These are phyloP conservation scores for Venturia nashicola DNA, from an alignment of 2,329 filamentous ascomycete genomes.

Conservation along the genomic window DNA sequence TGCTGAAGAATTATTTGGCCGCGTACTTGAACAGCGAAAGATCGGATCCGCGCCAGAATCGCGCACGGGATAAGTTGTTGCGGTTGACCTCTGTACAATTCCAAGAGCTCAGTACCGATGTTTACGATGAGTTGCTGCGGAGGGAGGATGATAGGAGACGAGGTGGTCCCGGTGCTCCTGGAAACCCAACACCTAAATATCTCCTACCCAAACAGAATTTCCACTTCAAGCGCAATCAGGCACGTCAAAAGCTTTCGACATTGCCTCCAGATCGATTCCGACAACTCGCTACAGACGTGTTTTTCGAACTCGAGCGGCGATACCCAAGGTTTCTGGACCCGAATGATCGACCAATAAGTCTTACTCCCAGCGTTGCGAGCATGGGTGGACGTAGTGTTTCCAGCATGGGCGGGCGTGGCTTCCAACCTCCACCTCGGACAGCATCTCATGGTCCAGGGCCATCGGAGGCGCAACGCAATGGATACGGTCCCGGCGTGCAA, in stretches of 20 bases:
- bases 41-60: slow-evolving; percentile 63
- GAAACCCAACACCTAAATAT: slow-evolving; percentile 39
- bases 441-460: slow-evolving; percentile 5
- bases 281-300: slow-evolving; percentile 90
- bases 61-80: slow-evolving; percentile 87
- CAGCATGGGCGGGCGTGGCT: slow-evolving; percentile 28
- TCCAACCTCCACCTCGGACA: slow-evolving; percentile 8
- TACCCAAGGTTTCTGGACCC: slow-evolving; percentile 63
- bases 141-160: slow-evolving; percentile 53
- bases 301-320: slow-evolving; percentile 82
- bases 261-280: slow-evolving; percentile 77
- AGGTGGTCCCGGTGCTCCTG: slow-evolving; percentile 34
- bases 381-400: slow-evolving; percentile 34
- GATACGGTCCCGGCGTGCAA: slow-evolving; percentile 22
- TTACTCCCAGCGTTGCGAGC: slow-evolving; percentile 29
- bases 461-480: background rate
- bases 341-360: background rate
- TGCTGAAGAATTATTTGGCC: slow-evolving; percentile 65
- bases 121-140: slow-evolving; percentile 86
- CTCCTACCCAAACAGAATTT: slow-evolving; percentile 79
- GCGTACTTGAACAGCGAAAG: slow-evolving; percentile 62
- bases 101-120: slow-evolving; percentile 93
- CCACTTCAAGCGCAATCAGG: slow-evolving; percentile 94
- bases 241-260: slow-evolving; percentile 87
- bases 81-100: slow-evolving; percentile 87